Base-by-base conservation (phyloP, 2,329 filamentous ascomycete genomes). In the Clonostachys byssicola region DNA sequence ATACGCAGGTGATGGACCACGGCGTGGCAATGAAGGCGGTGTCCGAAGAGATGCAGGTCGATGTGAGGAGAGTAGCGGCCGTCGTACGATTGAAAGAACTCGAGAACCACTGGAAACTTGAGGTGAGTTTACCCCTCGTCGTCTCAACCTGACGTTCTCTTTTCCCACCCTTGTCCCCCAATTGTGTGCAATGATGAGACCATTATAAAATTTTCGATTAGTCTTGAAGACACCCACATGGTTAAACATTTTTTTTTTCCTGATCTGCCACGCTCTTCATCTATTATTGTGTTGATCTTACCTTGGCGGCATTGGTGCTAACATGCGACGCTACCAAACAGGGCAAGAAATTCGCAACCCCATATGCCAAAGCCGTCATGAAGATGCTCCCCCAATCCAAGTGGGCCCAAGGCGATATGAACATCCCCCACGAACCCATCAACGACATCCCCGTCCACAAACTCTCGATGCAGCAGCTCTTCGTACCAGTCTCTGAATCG, bases 181-280 rank as follows among this genome's bases (percentile, higher is more conserved):
- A 51, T 61, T 58, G 13, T 40, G 34, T 45, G 6, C 9, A 17
- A 14, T 82, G 79, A 83, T 83, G 79, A 68, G 59, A 81, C 62
- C 65, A 70, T 89, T 79, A 75, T 71, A 81, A 78, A 78, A 80
- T 82, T 85, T 86, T 87, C 92, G 92, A 96, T 97, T 96, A 96
- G 92, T 97, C 92, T 96, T 95, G 78, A 96, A 96, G 92, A 97
- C 92, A 84, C 49, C 47, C 66, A 83, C 77, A 85, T 94, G 89
- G 89, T 96, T 92, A 92, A 76, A 86, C 78, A 4, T 8, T 10
- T 30, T 30, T 30, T 14, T 43, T 34, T 33, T 43, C 16, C 16
- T 43, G 42, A 43, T 17, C 16, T 42, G 18, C 38, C 17, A 18
- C 12, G 23, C 23, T 13, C 20, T 17, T 42, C 17, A 17, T 17